phyloP scores from a whole-genome alignment of 73 alveolate species.

The Stentor roeselii region DNA sequence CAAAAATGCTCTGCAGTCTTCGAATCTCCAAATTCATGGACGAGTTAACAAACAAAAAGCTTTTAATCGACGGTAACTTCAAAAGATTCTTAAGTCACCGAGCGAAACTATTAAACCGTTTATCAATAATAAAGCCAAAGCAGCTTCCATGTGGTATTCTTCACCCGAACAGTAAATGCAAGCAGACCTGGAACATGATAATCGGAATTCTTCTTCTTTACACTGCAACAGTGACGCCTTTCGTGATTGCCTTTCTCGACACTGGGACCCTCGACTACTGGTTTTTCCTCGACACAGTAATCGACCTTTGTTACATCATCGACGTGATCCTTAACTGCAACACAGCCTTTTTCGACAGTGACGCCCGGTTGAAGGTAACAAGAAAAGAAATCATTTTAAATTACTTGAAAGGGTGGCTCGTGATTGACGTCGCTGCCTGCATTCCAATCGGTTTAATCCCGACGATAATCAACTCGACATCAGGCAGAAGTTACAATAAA shows the following conservation, averaged over 20 bases:
- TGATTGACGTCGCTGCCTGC: not conserved
- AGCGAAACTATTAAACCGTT: not conserved
- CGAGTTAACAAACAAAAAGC: not conserved
- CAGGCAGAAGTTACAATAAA: not conserved
- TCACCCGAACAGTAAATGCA: not conserved
- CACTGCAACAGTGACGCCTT: conserved; percentile 17
- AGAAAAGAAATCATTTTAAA: conserved; percentile 2
- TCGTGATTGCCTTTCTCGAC: not conserved
- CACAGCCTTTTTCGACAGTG: not conserved
- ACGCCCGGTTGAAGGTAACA: not conserved
- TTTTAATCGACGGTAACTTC: no score
- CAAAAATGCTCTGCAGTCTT: not conserved
- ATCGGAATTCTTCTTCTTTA: conserved; percentile 9
- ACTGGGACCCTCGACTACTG: not conserved
- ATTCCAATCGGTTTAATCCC: not conserved
- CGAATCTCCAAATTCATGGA: conserved; percentile 1
- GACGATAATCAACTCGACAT: not conserved
- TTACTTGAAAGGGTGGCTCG: not conserved
- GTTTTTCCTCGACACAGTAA: not conserved
- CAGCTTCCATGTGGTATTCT: not conserved
- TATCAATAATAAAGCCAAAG: not conserved
- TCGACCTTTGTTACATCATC: not conserved
- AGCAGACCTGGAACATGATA: not conserved
- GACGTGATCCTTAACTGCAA: not conserved
- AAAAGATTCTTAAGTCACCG: not conserved